phyloP scores from a whole-genome alignment of 208 protist genomes.

The Leishmania major region DNA sequence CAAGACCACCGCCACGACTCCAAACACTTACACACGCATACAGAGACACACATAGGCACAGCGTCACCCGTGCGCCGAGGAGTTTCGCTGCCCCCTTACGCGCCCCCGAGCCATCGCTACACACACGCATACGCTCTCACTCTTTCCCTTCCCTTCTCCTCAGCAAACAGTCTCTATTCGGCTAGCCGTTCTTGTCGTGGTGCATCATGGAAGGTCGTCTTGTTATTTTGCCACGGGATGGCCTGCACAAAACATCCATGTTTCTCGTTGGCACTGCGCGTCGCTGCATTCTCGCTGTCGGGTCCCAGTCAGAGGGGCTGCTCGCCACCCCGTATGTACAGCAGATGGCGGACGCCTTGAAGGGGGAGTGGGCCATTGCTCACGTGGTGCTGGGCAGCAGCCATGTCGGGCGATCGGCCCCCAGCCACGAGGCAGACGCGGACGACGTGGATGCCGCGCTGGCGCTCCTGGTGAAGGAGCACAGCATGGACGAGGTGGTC shows the following conservation, averaged over 20 bases:
- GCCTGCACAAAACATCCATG: slow-evolving; percentile 58
- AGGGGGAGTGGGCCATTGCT: slow-evolving; percentile 51
- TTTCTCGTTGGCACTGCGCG: slow-evolving; percentile 52
- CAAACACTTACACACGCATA: not conserved
- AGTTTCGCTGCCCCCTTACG: not conserved
- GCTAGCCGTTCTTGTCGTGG: not conserved
- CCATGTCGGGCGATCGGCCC: slow-evolving; percentile 50
- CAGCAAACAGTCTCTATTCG: not conserved
- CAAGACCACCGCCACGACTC: not conserved
- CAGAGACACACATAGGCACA: not conserved
- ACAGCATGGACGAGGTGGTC: slow-evolving; percentile 61
- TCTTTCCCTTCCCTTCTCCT: not conserved
- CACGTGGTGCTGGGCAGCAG: slow-evolving; percentile 71
- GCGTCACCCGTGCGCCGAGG: not conserved
- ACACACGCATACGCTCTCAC: not conserved
- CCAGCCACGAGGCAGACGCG: slow-evolving; percentile 63
- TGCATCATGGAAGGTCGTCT: slow-evolving; percentile 52
- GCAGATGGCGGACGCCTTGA: slow-evolving; percentile 39
- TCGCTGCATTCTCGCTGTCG: slow-evolving; percentile 75
- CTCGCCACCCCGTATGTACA: slow-evolving; percentile 67
- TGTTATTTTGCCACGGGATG: slow-evolving; percentile 57
- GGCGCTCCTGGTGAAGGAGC: slow-evolving; percentile 38
- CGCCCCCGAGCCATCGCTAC: not conserved
- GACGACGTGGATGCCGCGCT: slow-evolving; percentile 81
- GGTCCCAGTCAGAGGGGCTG: slow-evolving; percentile 69